Conservation (phyloP, 768 basidiomycete genomes). For the Lactarius sanguifluus region DNA sequence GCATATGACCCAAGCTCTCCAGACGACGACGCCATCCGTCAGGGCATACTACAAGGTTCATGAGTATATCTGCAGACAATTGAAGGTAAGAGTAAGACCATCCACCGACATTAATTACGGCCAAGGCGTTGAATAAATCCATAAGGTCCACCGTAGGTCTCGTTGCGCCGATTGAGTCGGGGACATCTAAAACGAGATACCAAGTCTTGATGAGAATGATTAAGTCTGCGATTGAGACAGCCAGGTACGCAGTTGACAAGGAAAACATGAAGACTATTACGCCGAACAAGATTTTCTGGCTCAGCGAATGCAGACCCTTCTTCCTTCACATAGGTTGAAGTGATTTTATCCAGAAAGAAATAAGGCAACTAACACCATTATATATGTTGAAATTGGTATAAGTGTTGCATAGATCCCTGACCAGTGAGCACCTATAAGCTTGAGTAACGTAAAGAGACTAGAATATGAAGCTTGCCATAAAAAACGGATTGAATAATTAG, state of each 20-base stretch:
- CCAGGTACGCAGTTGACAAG: slow-evolving; percentile 14
- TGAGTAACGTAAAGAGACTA: neutral
- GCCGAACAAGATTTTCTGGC: slow-evolving; percentile 6
- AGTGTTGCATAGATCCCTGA: neutral
- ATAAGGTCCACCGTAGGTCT: neutral
- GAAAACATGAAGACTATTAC: slow-evolving; percentile 9
- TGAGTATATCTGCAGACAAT: neutral
- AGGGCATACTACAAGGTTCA: slow-evolving; percentile 3
- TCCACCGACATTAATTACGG: slow-evolving; percentile 18
- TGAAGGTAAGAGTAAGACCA: no score
- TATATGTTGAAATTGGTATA: no score
- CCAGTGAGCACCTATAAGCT: no score
- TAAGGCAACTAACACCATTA: no score
- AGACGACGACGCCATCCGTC: slow-evolving; percentile 22
- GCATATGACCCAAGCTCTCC: slow-evolving; percentile 22
- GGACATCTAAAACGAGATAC: neutral
- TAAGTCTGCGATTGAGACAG: neutral
- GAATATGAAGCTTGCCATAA: neutral
- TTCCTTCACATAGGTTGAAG: neutral
- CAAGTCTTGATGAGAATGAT: slow-evolving; percentile 1
- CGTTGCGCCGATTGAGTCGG: neutral
- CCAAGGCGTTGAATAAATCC: slow-evolving; percentile 11
- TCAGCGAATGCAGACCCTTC: neutral
- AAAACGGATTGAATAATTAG: neutral
- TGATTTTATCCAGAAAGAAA: no score